phyloP scores from a whole-genome alignment of 2,329 filamentous ascomycete genomes.

The Immersiporthe knoxdaviesiana region DNA sequence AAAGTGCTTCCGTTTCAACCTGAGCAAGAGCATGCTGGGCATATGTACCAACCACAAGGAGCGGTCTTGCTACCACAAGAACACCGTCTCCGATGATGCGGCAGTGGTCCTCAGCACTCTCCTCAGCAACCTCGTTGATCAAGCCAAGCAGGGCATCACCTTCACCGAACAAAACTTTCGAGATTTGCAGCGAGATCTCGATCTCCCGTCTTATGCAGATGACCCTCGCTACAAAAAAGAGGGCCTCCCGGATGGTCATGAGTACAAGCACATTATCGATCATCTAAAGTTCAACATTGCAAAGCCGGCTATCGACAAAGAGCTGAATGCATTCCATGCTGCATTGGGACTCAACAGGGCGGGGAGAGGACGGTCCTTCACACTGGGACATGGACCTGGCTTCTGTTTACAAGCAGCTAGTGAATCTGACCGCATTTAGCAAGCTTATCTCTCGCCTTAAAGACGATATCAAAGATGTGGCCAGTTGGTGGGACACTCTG shows the following conservation, averaged over 20 bases:
- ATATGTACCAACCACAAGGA: slow-evolving; percentile 68
- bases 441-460: slow-evolving; percentile 41
- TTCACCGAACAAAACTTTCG: slow-evolving; percentile 51
- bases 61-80: slow-evolving; percentile 61
- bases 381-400: slow-evolving; percentile 45
- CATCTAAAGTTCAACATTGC: slow-evolving; percentile 61
- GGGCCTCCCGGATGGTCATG: slow-evolving; percentile 33
- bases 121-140: slow-evolving; percentile 59
- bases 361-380: slow-evolving; percentile 27
- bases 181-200: slow-evolving; percentile 39
- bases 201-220: slow-evolving; percentile 30
- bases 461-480: slow-evolving; percentile 39
- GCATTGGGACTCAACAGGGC: slow-evolving; percentile 30
- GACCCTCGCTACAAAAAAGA: slow-evolving; percentile 52
- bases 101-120: slow-evolving; percentile 56
- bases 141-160: slow-evolving; percentile 56
- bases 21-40: slow-evolving; percentile 62
- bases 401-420: slow-evolving; percentile 33
- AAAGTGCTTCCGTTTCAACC: slow-evolving; percentile 60
- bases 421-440: slow-evolving; percentile 28
- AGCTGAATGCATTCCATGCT: slow-evolving; percentile 41
- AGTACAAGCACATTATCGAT: slow-evolving; percentile 62
- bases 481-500: slow-evolving; percentile 39
- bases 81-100: slow-evolving; percentile 48
- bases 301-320: slow-evolving; percentile 43